Evolutionary conservation across 2,329 filamentous ascomycete species (phyloP).

Genomic region (Coniochaeta sp.): DNA sequence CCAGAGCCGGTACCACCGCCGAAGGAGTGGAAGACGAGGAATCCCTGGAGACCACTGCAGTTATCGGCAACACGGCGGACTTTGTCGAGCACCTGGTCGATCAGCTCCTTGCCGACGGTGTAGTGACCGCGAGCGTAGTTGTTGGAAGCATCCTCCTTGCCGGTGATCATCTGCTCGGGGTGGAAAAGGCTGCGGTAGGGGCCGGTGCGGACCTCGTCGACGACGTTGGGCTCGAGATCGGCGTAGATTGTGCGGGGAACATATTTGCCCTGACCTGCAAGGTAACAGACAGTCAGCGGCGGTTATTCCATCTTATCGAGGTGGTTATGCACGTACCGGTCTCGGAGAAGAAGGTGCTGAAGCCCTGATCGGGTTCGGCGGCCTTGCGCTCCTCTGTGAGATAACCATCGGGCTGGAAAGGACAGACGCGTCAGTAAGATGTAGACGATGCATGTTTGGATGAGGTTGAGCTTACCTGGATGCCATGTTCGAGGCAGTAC

Average conservation of each 20-base stretch:
- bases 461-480: slow-evolving; percentile 59
- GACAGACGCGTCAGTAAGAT: slow-evolving; percentile 22
- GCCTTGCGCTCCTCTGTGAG: slow-evolving; percentile 97
- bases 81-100: slow-evolving; percentile 96
- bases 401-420: slow-evolving; percentile 84
- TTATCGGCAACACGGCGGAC: slow-evolving; percentile 95
- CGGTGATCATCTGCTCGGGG: slow-evolving; percentile 98
- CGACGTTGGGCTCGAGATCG: slow-evolving; percentile 99
- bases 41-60: slow-evolving; percentile 96
- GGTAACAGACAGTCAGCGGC: background rate
- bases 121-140: slow-evolving; percentile 99
- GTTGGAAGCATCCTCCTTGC: slow-evolving; percentile 99
- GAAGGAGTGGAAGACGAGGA: slow-evolving; percentile 99
- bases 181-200: slow-evolving; percentile 96
- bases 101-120: slow-evolving; percentile 98
- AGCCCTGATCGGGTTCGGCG: slow-evolving; percentile 88
- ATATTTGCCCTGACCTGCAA: slow-evolving; percentile 93
- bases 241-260: slow-evolving; percentile 98
- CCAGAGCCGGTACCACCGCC: slow-evolving; percentile 98
- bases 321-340: slow-evolving; percentile 61
- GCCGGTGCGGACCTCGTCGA: slow-evolving; percentile 98
- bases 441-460: background rate
- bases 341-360: slow-evolving; percentile 99
- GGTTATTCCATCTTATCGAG: background rate
- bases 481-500: slow-evolving; percentile 99